Evolutionary conservation across 352 stramenopile genomes (phyloP), one percentile per base, ranked within the genome.

Genomic region (Phytophthora ramorum): DNA sequence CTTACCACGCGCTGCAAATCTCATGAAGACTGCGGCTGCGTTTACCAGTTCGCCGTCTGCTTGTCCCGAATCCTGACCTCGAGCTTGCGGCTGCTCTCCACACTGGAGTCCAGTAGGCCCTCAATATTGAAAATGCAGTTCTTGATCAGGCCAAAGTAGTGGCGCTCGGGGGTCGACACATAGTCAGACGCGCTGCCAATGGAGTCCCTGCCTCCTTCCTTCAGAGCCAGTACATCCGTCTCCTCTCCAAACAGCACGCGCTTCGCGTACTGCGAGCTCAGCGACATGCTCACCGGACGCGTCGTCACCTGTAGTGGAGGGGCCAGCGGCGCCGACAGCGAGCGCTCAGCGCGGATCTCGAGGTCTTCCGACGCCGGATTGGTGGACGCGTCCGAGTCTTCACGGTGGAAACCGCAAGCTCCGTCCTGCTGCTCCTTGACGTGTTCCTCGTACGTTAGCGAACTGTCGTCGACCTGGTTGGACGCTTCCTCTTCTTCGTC

Each of bases 121-220:
- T 76, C 63, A 20, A 79, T 79, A 50, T 58, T 69, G 51, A 49
- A 52, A 13, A 74, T 69, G 58, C 52, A 64, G 3, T 71, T 45
- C 24, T 71, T 76, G 54, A 79, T 79, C 45, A 71, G 48, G 22
- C 56, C 54, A 19, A 65, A 54, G 41, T 74, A 79, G 17, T 64
- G 54, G 19, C 58, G 54, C 35, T 79, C 67, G 1, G 71, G 53
- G 14, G 71, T 73, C 13, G 66, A 75, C 58, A 40, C 7, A 8
- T 55, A 71, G 32, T 74, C 64, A 2, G 63, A 66, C 44, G 40
- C 44, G 54, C 68, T 76, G 56, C 48, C 35, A 1, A n/a, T 63
- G 14, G 70, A 75, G 26, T 71, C 61, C 7, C 46, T 56, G 34
- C 52, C 66, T 55, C 32, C 66, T 57, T 70, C 56, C 20, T 72